Base-by-base conservation (phyloP, 2,329 filamentous ascomycete species). In the Monilinia laxa region DNA sequence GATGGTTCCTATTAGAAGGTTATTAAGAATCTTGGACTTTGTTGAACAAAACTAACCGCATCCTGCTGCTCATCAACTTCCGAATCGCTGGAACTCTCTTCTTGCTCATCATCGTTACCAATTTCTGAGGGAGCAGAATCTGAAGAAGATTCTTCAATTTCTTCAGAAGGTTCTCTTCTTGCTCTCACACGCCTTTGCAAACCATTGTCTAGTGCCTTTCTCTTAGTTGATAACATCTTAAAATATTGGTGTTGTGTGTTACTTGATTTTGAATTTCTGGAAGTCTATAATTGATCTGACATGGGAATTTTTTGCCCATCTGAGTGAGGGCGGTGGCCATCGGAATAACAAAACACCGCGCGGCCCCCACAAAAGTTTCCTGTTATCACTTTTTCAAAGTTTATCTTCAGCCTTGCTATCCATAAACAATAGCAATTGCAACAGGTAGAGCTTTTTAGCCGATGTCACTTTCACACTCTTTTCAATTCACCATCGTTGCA, bases 81-180 rank as follows among this genome's bases (percentile, higher is more conserved):
- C 7, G 79, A 74, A 62, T 72, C 70, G n/a, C 74, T 73, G 75
- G 75, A 56, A 76, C 73, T 71, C 4, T 69, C 70, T 10, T 72
- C 73, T 52, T 77, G 74, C 38, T 80, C 40, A 42, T 42, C 78
- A 11, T 73, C 73, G 31, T 80, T 73, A 16, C 77, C 75, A 31
- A 79, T 75, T 60, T 75, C 75, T 5, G 74, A 73, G 12, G 76
- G 77, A 18, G 76, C 78, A 71, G 65, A 66, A 62, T 67, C 60
- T 18, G 76, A 78, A 64, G 70, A 76, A 35, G 75, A 72, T 31
- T 73, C 69, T 31, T 78, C 75, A 25, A 73, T 28, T 52, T 76
- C 75, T 66, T 71, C 73, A 52, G 71, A 74, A 10, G 65, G 31
- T 54, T 75, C 75, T 16, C 73, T 69, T 55, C 75, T 71, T 49